Percentiles rank a stretch among this genome's conserved stretches.
These are phyloP conservation scores for Phytophthora megakarya DNA, from an alignment of 352 stramenopile species.

Conservation along the genomic window DNA sequence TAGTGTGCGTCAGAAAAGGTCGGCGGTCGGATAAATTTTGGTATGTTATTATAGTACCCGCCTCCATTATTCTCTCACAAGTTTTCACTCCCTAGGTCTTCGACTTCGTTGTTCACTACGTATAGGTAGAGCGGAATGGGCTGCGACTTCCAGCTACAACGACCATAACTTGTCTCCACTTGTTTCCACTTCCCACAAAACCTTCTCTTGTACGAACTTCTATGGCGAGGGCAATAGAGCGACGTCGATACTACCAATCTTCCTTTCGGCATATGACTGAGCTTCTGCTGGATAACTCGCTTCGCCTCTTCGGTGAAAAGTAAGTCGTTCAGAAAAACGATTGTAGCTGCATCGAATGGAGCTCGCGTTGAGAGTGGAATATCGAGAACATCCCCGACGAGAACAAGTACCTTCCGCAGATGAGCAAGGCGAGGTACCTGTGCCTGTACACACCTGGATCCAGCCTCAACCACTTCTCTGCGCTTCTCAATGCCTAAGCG, in stretches of 20 bases:
- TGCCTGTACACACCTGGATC: neutral
- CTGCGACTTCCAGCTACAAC: neutral
- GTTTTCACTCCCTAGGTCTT: no score
- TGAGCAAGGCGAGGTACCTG: neutral
- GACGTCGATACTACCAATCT: constrained; percentile 12
- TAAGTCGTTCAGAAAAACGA: constrained; percentile 10
- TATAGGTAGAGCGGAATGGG: neutral
- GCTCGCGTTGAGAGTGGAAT: neutral
- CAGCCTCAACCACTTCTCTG: neutral
- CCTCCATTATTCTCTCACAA: no score
- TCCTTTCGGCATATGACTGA: constrained; percentile 3
- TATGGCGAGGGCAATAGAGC: constrained; percentile 11
- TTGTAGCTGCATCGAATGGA: neutral
- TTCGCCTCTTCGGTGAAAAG: constrained; percentile 8
- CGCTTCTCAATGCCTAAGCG: constrained; percentile 16
- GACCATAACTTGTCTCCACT: neutral
- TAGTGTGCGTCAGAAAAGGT: no score
- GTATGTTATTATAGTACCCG: no score
- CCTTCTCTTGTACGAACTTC: neutral
- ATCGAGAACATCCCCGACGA: neutral
- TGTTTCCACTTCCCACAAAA: constrained; percentile 3
- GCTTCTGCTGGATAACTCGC: neutral
- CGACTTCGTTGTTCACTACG: no score
- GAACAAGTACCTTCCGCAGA: constrained; percentile 1
- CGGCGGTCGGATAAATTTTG: no score